Evolutionary conservation across 2,329 filamentous ascomycete species (phyloP).

Genomic region (Epichloe gansuensis): DNA sequence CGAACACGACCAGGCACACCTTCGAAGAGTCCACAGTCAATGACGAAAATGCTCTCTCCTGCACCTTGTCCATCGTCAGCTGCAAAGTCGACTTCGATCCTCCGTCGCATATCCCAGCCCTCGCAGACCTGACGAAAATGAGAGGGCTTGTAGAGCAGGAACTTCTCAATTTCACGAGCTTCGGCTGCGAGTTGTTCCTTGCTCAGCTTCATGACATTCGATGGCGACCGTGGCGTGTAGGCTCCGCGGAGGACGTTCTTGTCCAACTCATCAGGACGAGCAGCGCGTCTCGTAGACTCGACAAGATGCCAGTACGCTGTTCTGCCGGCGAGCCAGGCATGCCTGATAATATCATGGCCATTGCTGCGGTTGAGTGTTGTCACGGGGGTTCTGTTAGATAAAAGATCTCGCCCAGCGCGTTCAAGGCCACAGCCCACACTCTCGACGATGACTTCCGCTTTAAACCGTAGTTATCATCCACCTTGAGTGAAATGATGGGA

Average conservation of each 20-base stretch:
- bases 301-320: constrained; percentile 71
- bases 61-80: constrained; percentile 63
- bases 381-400: constrained; percentile 65
- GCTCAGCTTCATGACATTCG: constrained; percentile 58
- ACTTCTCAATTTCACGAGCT: constrained; percentile 70
- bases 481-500: constrained; percentile 70
- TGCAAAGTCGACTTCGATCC: constrained; percentile 79
- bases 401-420: constrained; percentile 84
- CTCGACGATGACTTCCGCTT: constrained; percentile 58
- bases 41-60: constrained; percentile 65
- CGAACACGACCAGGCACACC: constrained; percentile 31
- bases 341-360: constrained; percentile 44
- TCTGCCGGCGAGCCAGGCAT: constrained; percentile 72
- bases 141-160: constrained; percentile 57
- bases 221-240: constrained; percentile 72
- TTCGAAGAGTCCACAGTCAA: constrained; percentile 60
- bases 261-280: constrained; percentile 61
- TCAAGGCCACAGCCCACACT: constrained; percentile 86
- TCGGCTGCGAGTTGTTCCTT: constrained; percentile 62
- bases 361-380: constrained; percentile 36
- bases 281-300: constrained; percentile 62
- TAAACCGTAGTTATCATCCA: constrained; percentile 71
- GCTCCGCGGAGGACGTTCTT: constrained; percentile 56
- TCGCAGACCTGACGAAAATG: constrained; percentile 69
- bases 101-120: constrained; percentile 86